Percentiles rank a stretch among this genome's conserved stretches.
These are phyloP conservation scores for Toxoplasma gondii DNA, from an alignment of 169 alveolate genomes.

Conservation along the genomic window DNA sequence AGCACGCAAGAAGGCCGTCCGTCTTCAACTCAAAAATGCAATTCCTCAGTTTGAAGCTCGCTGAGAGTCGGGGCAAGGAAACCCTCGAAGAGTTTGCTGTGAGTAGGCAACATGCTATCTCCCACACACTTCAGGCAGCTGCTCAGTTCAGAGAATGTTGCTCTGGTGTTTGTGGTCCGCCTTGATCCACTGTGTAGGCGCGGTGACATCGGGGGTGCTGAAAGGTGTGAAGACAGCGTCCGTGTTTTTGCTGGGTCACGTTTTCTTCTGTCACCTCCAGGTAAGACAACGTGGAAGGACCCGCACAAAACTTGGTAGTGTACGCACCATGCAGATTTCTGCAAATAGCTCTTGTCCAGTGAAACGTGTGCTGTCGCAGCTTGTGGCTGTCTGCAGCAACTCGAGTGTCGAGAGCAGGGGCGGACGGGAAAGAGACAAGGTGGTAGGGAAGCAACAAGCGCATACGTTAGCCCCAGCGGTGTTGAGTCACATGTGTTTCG, in stretches of 20 bases:
- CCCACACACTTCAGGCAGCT: background rate
- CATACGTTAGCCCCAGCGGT: too few species aligned
- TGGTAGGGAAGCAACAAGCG: too few species aligned
- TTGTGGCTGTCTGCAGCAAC: too few species aligned
- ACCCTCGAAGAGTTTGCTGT: too few species aligned
- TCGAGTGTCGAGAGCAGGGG: too few species aligned
- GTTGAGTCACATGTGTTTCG: too few species aligned
- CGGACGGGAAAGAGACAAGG: too few species aligned
- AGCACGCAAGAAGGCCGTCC: background rate
- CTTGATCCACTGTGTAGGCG: constrained; percentile 38
- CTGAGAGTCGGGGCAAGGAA: too few species aligned
- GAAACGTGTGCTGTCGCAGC: too few species aligned
- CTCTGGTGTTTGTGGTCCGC: too few species aligned
- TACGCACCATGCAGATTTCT: background rate
- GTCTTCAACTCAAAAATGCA: background rate
- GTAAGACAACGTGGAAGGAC: background rate
- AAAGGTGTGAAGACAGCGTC: constrained; percentile 74
- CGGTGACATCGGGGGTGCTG: constrained; percentile 69
- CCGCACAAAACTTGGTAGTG: background rate
- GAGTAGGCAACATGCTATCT: background rate
- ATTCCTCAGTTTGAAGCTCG: too few species aligned
- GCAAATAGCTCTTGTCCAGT: background rate
- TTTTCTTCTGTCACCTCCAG: constrained; percentile 64
- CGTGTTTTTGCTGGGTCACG: constrained; percentile 71
- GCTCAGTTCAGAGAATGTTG: background rate